phyloP scores from a whole-genome alignment of 768 basidiomycete species.

The Mycena kentingensis region DNA sequence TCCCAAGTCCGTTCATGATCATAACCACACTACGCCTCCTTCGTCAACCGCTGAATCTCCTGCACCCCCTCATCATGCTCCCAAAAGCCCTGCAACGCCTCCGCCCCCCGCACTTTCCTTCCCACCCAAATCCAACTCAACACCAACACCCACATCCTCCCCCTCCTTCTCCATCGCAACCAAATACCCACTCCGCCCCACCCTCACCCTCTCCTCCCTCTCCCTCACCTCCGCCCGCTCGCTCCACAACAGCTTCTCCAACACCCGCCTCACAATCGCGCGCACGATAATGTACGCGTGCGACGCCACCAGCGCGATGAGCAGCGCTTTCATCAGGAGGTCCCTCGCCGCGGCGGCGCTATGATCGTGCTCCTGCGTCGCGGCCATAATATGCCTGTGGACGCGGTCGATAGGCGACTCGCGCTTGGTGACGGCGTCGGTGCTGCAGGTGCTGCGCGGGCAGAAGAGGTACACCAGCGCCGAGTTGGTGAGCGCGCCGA shows the following conservation, averaged over 20 bases:
- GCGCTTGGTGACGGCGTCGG: conserved; percentile 11
- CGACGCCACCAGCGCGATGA: conserved; percentile 80
- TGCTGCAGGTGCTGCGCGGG: conserved; percentile 24
- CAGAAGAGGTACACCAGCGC: conserved; percentile 90
- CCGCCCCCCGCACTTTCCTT: conserved; percentile 20
- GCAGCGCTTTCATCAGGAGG: conserved; percentile 60
- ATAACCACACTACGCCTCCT: conserved; percentile 52
- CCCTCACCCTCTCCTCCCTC: conserved; percentile 51
- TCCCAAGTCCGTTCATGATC: too few relatives aligned
- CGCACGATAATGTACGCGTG: conserved; percentile 82
- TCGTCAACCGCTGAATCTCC: conserved; percentile 67
- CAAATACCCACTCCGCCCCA: conserved; percentile 36
- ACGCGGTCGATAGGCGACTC: conserved; percentile 29
- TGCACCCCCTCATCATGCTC: conserved; percentile 70
- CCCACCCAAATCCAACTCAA: conserved; percentile 22
- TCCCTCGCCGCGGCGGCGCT: conserved; percentile 45
- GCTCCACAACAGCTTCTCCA: conserved; percentile 78
- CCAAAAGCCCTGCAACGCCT: conserved; percentile 57
- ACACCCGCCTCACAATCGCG: conserved; percentile 60
- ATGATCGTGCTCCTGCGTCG: conserved; percentile 16
- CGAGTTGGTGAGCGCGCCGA: conserved; percentile 84
- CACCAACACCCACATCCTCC: conserved; percentile 24
- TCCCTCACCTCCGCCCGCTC: conserved; percentile 69
- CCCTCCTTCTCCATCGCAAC: conserved; percentile 26
- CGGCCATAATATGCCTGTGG: conserved; percentile 31